phyloP scores from a whole-genome alignment of 768 basidiomycete genomes.

The Mycena maculata region DNA sequence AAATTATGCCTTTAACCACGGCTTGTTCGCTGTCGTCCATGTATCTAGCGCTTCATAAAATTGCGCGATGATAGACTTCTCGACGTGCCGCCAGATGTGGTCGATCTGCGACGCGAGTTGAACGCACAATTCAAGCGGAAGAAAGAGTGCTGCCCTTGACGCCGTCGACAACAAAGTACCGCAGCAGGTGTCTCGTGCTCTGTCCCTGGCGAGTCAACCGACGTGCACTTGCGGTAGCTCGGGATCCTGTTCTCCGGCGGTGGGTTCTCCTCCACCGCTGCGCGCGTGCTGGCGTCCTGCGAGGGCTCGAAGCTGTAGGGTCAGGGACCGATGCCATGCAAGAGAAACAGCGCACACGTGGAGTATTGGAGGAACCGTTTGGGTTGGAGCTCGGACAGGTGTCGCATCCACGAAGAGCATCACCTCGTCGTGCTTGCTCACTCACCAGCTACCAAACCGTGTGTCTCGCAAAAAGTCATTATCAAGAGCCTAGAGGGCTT shows the following conservation, averaged over 20 bases:
- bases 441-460: too few relatives aligned
- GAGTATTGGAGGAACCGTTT: constrained; percentile 93
- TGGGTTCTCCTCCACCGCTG: constrained; percentile 75
- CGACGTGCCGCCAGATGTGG: constrained; percentile 87
- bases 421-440: too few relatives aligned
- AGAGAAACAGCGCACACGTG: constrained; percentile 58
- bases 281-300: constrained; percentile 76
- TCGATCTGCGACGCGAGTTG: constrained; percentile 80
- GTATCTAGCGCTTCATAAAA: constrained; percentile 95
- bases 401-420: too few relatives aligned
- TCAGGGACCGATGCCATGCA: neutral
- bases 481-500: too few relatives aligned
- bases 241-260: constrained; percentile 86
- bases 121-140: constrained; percentile 6
- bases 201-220: constrained; percentile 72
- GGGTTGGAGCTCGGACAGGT: too few relatives aligned
- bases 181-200: constrained; percentile 65
- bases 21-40: constrained; percentile 86
- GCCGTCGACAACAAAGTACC: constrained; percentile 91
- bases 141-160: constrained; percentile 75
- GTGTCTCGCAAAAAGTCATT: too few relatives aligned
- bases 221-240: constrained; percentile 87
- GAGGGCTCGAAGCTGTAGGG: constrained; percentile 75
- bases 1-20: constrained; percentile 70
- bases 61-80: constrained; percentile 93